phyloP scores from a whole-genome alignment of 345 rosid species.

The Camelina sativa region DNA sequence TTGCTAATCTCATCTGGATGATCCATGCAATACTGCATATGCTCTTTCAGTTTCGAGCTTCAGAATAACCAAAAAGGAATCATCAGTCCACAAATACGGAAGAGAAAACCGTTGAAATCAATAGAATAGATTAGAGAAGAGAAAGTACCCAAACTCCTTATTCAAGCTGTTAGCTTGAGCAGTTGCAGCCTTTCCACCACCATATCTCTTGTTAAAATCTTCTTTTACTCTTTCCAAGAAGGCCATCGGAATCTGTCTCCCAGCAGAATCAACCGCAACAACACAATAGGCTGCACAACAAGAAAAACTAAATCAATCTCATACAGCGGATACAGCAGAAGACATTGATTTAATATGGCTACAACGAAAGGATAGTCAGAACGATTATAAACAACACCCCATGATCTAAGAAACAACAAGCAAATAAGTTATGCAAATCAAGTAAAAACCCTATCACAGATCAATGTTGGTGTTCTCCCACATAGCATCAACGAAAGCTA shows the following conservation, averaged over 20 bases:
- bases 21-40: constrained; percentile 93
- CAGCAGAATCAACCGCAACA: constrained; percentile 91
- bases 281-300: constrained; percentile 74
- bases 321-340: neutral
- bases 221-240: constrained; percentile 85
- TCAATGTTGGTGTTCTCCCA: constrained; percentile 16
- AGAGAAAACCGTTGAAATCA: neutral
- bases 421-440: neutral
- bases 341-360: constrained; percentile 9
- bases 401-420: constrained; percentile 3
- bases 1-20: constrained; percentile 98
- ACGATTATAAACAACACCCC: constrained; percentile 7
- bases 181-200: constrained; percentile 87
- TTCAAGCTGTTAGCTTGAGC: constrained; percentile 78
- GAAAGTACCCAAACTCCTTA: constrained; percentile 69
- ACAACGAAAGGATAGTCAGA: neutral
- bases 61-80: constrained; percentile 1
- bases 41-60: constrained; percentile 91
- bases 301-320: constrained; percentile 12
- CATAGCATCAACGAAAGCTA: neutral
- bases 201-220: constrained; percentile 85
- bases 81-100: constrained; percentile 13
- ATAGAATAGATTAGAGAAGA: neutral
- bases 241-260: constrained; percentile 88
- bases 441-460: neutral